These are phyloP conservation scores for Phycomyces nitens DNA, from an alignment of 192 early-diverging fungal species.

Conservation along the genomic window DNA sequence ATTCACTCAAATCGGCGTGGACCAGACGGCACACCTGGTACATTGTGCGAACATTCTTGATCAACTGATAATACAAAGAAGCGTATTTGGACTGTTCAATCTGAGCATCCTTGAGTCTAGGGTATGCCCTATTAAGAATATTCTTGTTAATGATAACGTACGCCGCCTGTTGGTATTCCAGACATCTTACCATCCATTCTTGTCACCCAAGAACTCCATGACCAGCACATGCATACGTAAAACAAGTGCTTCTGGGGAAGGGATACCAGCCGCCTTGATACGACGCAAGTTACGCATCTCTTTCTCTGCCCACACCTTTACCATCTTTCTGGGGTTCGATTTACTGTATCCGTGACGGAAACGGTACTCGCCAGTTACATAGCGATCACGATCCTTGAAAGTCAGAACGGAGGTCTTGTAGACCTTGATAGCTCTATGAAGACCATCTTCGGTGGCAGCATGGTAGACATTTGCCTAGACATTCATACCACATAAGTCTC, in stretches of 20 bases:
- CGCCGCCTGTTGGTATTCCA: not conserved
- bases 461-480: conserved; percentile 93
- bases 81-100: conserved; percentile 73
- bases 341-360: conserved; percentile 94
- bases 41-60: conserved; percentile 86
- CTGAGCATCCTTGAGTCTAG: conserved; percentile 89
- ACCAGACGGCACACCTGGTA: conserved; percentile 92
- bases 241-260: conserved; percentile 84
- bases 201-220: conserved; percentile 92
- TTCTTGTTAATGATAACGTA: not conserved
- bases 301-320: conserved; percentile 97
- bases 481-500: not conserved
- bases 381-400: conserved; percentile 97
- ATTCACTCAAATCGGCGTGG: conserved; percentile 96
- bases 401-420: conserved; percentile 98
- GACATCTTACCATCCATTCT: conserved; percentile 70
- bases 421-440: conserved; percentile 91
- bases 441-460: conserved; percentile 77
- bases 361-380: conserved; percentile 92
- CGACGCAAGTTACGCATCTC: conserved; percentile 98
- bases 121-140: conserved; percentile 65
- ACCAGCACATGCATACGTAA: conserved; percentile 92
- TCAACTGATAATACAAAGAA: conserved; percentile 75
- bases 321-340: conserved; percentile 97
- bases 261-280: conserved; percentile 77